Evolutionary conservation across 2,329 filamentous ascomycete species (phyloP), one percentile per base, ranked within the genome.

Genomic region (Paracoccidioides brasiliensis): DNA sequence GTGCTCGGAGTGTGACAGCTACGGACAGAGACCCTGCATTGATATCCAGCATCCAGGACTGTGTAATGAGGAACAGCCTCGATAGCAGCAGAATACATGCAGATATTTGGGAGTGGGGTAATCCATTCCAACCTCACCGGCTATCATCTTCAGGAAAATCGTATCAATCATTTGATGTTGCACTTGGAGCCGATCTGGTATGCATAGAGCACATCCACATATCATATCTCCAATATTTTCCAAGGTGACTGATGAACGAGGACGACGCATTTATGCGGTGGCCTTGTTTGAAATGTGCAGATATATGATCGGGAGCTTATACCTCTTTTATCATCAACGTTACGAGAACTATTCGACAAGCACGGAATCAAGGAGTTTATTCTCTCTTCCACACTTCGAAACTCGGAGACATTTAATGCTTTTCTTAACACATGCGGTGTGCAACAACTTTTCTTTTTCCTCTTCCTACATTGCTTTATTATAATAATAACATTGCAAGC

Each of bases 351-450:
- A 41, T 80, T 83, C 62, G 73, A 78, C 42, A 71, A 78, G 59
- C 76, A 78, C 58, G 67, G 73, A 14, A 63, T 73, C 35, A 66
- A 80, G 49, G 64, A 76, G 46, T 78, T 83, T 48, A 68, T 85
- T 55, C 79, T 85, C 58, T 76, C 81, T 3, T 78, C 80, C 12
- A 81, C 81, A 0, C 74, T 85, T 54, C 77, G 83, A 55, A 85
- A 84, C 57, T 72, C 77, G 55, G 71, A 81, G 53, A 85, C 82
- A 0, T 83, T 84, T 66, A 73, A 78, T 61, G 70, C 74, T 32
- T 84, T 85, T 63, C 64, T 76, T 60, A 69, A 76, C 56, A 77
- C 76, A 55, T 84, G 81, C 67, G 69, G 82, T 84, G 69, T 65
- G 80, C 65, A 10, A 32, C 7, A 5, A 12, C 33, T 38, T 38